Conservation (phyloP, 78 protist genomes). For the Dictyostelium purpureum region DNA sequence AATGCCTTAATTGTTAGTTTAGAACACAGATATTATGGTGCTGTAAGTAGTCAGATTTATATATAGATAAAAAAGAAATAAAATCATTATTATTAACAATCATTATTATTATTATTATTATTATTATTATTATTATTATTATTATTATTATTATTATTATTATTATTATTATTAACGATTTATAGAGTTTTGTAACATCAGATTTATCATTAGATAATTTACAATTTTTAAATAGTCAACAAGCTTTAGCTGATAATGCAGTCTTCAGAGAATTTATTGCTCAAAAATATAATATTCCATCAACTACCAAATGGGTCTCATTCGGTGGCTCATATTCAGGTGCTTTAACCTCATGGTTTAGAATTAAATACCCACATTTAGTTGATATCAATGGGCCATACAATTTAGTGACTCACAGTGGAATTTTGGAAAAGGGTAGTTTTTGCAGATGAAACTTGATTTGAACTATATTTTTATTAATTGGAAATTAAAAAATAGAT, state of each 20-base stretch:
- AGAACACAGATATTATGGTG: slow-evolving; percentile 40
- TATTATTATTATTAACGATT: too few species aligned
- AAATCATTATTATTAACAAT: slow-evolving; percentile 12
- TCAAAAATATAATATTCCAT: not conserved
- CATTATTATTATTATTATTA: too few species aligned
- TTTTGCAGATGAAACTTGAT: too few species aligned
- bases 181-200: not conserved
- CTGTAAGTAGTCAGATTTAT: not conserved
- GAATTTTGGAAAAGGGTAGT: too few species aligned
- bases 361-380: slow-evolving; percentile 40
- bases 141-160: too few species aligned
- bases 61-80: not conserved
- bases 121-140: too few species aligned
- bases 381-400: too few species aligned
- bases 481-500: too few species aligned
- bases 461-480: too few species aligned
- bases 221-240: slow-evolving; percentile 17
- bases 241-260: slow-evolving; percentile 47
- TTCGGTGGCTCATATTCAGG: slow-evolving; percentile 87
- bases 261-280: slow-evolving; percentile 6
- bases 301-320: not conserved
- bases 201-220: slow-evolving; percentile 59
- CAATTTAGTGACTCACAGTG: too few species aligned
- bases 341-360: slow-evolving; percentile 50
- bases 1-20: not conserved